Conservation (phyloP, 208 protist species). For the Trypanosoma rangeli region DNA sequence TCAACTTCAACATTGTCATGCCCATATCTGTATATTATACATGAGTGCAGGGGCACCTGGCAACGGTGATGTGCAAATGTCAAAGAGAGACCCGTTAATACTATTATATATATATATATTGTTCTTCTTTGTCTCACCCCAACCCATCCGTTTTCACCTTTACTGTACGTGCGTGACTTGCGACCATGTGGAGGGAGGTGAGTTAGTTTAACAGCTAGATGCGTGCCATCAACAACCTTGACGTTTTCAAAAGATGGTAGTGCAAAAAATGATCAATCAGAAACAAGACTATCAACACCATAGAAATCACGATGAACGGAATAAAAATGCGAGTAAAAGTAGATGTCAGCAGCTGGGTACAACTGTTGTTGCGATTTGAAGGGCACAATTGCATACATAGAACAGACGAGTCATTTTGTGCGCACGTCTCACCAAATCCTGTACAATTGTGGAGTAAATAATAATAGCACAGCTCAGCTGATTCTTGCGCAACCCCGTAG, state of each 20-base stretch:
- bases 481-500: not conserved
- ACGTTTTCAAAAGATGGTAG: conserved; percentile 32
- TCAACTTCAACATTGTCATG: no score
- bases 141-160: not conserved
- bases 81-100: no score
- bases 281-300: conserved; percentile 25
- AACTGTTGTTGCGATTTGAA: not conserved
- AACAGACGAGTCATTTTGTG: not conserved
- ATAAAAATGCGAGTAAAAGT: conserved; percentile 30
- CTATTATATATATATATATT: no score
- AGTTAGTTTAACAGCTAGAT: not conserved
- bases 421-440: conserved; percentile 42
- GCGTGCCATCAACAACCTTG: conserved; percentile 17
- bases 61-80: no score
- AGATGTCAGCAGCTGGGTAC: conserved; percentile 5
- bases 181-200: not conserved
- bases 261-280: conserved; percentile 36
- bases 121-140: not conserved
- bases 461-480: conserved; percentile 28
- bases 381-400: conserved; percentile 22
- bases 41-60: no score
- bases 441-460: conserved; percentile 39
- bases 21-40: no score
- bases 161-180: not conserved
- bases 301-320: conserved; percentile 31